phyloP scores from a whole-genome alignment of 2,329 filamentous ascomycete species.

The Aspergillus pseudoviridinutans region DNA sequence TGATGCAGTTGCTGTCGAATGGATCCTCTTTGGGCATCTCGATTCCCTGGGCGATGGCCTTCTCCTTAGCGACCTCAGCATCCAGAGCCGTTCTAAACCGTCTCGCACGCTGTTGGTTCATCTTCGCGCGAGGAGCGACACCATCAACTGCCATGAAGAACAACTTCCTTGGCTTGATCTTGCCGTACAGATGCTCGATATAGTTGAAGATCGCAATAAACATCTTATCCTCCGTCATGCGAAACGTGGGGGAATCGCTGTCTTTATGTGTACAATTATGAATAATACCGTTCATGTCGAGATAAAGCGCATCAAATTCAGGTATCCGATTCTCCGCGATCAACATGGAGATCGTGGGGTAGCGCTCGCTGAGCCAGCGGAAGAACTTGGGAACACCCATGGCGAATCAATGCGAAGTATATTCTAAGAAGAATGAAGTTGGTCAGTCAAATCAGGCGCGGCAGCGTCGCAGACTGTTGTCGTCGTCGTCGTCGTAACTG shows the following conservation, averaged over 20 bases:
- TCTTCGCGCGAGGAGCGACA: slow-evolving; percentile 95
- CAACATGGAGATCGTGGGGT: slow-evolving; percentile 95
- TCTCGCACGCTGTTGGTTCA: slow-evolving; percentile 97
- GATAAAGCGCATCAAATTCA: slow-evolving; percentile 94
- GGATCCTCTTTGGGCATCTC: slow-evolving; percentile 93
- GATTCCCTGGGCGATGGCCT: slow-evolving; percentile 81
- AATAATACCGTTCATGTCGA: slow-evolving; percentile 95
- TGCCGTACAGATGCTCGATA: slow-evolving; percentile 96
- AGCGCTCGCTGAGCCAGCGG: slow-evolving; percentile 98
- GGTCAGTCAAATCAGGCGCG: slow-evolving; percentile 10
- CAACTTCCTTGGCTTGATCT: slow-evolving; percentile 96
- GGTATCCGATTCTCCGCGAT: slow-evolving; percentile 98
- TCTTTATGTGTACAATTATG: slow-evolving; percentile 99
- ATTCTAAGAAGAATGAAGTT: background rate
- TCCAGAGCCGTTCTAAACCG: slow-evolving; percentile 94
- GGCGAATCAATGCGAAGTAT: slow-evolving; percentile 25
- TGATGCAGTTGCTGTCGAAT: slow-evolving; percentile 99
- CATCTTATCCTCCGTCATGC: slow-evolving; percentile 97
- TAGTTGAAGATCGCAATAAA: slow-evolving; percentile 99
- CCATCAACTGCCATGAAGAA: slow-evolving; percentile 99
- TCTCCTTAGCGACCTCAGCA: slow-evolving; percentile 82
- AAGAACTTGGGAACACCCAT: slow-evolving; percentile 86
- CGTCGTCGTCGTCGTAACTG: slow-evolving; percentile 6
- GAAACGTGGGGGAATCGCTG: slow-evolving; percentile 83
- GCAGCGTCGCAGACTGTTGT: slow-evolving; percentile 8